Conservation (phyloP, 345 rosid species). For the Citrus australasica region DNA sequence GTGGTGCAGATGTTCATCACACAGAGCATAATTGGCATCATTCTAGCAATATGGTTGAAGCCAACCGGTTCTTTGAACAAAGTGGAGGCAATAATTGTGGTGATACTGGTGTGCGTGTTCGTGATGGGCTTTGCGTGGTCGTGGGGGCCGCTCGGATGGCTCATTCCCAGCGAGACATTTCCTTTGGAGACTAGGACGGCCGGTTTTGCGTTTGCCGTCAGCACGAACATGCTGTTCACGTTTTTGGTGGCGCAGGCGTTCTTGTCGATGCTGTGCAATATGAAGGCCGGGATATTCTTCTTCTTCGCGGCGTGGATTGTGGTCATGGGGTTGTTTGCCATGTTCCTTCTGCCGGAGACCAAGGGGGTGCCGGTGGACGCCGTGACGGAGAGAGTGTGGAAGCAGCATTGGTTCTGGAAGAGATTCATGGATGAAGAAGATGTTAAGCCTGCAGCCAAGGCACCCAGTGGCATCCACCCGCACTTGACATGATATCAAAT, state of each 20-base stretch:
- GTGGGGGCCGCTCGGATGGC: slow-evolving; percentile 64
- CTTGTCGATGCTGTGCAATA: slow-evolving; percentile 43
- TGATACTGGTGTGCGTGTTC: slow-evolving; percentile 32
- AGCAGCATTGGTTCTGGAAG: slow-evolving; percentile 50
- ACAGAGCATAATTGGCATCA: slow-evolving; percentile 24
- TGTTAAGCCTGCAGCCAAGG: too few relatives aligned
- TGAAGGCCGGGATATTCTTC: slow-evolving; percentile 51
- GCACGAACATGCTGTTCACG: slow-evolving; percentile 51
- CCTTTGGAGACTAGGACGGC: slow-evolving; percentile 46
- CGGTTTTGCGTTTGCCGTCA: slow-evolving; percentile 38
- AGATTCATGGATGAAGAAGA: slow-evolving; percentile 28
- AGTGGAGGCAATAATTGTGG: slow-evolving; percentile 26
- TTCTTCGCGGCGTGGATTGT: slow-evolving; percentile 46
- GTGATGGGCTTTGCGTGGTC: slow-evolving; percentile 63
- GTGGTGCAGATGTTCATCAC: slow-evolving; percentile 44
- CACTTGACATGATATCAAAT: neutral
- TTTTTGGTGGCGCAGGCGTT: slow-evolving; percentile 49
- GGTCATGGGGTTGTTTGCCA: slow-evolving; percentile 38
- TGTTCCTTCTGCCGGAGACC: slow-evolving; percentile 44
- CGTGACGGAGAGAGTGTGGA: slow-evolving; percentile 41
- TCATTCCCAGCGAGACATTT: slow-evolving; percentile 56
- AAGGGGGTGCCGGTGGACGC: slow-evolving; percentile 43
- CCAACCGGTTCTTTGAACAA: slow-evolving; percentile 16
- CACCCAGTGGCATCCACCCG: neutral
- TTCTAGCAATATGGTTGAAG: slow-evolving; percentile 19